These are phyloP conservation scores for Penicillium goetzii DNA, from an alignment of 495 filamentous ascomycete species.

Conservation along the genomic window DNA sequence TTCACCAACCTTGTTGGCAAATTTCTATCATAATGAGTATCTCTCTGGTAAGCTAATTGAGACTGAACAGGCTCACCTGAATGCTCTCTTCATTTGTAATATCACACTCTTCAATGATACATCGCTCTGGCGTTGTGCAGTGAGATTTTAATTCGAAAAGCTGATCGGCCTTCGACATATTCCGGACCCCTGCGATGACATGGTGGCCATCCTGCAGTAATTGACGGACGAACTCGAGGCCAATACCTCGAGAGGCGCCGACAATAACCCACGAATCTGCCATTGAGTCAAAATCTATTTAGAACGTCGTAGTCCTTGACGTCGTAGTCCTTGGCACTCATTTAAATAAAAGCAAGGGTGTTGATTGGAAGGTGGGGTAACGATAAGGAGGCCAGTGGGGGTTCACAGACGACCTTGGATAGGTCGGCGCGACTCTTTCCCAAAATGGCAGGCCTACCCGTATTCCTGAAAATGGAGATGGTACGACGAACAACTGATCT, in stretches of 20 bases:
- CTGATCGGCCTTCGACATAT: slow-evolving; percentile 36
- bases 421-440: slow-evolving; percentile 4
- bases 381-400: not conserved
- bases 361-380: slow-evolving; percentile 10
- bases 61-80: slow-evolving; percentile 33
- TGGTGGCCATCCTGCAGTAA: slow-evolving; percentile 48
- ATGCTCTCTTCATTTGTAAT: slow-evolving; percentile 56
- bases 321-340: too few relatives aligned
- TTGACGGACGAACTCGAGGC: slow-evolving; percentile 58
- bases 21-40: not conserved
- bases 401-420: not conserved
- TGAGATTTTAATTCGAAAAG: slow-evolving; percentile 40
- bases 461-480: not conserved
- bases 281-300: not conserved
- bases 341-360: not conserved
- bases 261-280: slow-evolving; percentile 56
- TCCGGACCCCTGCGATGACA: slow-evolving; percentile 57
- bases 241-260: slow-evolving; percentile 61
- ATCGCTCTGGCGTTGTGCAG: slow-evolving; percentile 40
- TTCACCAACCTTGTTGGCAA: slow-evolving; percentile 2
- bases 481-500: too few relatives aligned
- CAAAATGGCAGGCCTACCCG: not conserved
- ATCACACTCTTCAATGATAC: slow-evolving; percentile 55
- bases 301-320: too few relatives aligned
- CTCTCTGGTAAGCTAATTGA: not conserved